phyloP scores from a whole-genome alignment of 768 basidiomycete genomes.

The Phlegmacium glaucopus region DNA sequence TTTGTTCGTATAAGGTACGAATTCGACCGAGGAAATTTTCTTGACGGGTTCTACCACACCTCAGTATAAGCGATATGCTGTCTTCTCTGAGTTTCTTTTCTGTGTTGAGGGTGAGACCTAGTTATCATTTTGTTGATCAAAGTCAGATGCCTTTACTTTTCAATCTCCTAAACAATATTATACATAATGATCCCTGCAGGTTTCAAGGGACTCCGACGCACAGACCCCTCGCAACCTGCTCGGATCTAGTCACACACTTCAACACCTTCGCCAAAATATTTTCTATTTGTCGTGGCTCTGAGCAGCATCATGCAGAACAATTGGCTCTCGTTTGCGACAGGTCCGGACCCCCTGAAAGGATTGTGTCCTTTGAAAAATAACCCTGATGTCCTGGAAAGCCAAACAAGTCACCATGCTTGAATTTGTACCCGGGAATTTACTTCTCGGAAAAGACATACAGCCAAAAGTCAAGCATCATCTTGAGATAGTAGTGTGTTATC shows the following conservation, averaged over 20 bases:
- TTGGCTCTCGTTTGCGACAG: slow-evolving; percentile 13
- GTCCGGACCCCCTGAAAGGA: slow-evolving; percentile 8
- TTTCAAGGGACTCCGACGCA: slow-evolving; percentile 24
- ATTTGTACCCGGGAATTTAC: no score
- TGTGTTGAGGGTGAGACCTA: neutral
- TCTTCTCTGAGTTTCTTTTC: slow-evolving; percentile 18
- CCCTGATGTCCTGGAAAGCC: no score
- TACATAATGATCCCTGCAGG: slow-evolving; percentile 33
- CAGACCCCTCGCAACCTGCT: slow-evolving; percentile 2
- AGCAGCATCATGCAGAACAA: slow-evolving; percentile 11
- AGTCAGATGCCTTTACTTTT: slow-evolving; percentile 32
- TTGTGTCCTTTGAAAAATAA: no score
- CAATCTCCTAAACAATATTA: slow-evolving; percentile 20
- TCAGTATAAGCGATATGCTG: slow-evolving; percentile 25
- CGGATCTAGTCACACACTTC: slow-evolving; percentile 13
- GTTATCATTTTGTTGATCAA: no score
- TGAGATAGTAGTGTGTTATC: no score
- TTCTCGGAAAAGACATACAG: no score
- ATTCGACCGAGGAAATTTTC: slow-evolving; percentile 21
- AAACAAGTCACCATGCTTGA: no score
- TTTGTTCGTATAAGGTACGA: slow-evolving; percentile 19
- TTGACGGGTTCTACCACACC: slow-evolving; percentile 20
- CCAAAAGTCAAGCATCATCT: no score
- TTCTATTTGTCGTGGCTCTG: neutral
- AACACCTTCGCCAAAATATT: slow-evolving; percentile 3